A percentile compares a stretch with the other conserved stretches of the same genome.
phyloP scores from a whole-genome alignment of 192 early-diverging fungal genomes.

The Mortierella alpina region DNA sequence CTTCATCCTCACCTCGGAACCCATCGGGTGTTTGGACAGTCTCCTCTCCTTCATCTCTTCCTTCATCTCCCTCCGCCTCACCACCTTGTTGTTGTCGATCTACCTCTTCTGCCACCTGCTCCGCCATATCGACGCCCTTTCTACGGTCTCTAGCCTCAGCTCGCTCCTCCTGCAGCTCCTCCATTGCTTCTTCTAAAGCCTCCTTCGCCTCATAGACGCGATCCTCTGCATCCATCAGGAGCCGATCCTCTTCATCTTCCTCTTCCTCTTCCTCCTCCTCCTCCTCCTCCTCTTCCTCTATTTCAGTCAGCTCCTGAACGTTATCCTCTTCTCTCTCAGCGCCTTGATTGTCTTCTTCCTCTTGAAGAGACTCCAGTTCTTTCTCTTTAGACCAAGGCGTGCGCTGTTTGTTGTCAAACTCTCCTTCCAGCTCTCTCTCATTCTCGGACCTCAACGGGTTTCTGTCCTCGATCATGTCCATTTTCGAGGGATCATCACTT shows the following conservation, averaged over 20 bases:
- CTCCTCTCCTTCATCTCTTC: not conserved
- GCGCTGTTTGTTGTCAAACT: too few species aligned
- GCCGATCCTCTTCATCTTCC: not conserved
- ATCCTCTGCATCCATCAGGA: constrained; percentile 2
- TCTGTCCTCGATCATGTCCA: too few species aligned
- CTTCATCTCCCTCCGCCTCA: not conserved
- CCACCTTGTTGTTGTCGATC: not conserved
- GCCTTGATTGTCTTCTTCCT: constrained; percentile 35
- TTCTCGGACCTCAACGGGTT: too few species aligned
- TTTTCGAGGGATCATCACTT: too few species aligned
- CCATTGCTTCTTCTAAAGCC: constrained; percentile 6
- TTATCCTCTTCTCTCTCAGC: constrained; percentile 6
- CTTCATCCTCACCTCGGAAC: not conserved
- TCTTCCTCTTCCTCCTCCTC: constrained; percentile 8
- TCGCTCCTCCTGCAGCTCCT: constrained; percentile 1
- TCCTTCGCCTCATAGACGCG: constrained; percentile 1
- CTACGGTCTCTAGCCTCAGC: not conserved
- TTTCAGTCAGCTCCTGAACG: not conserved
- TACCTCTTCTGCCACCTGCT: not conserved
- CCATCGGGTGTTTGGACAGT: not conserved
- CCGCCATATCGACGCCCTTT: not conserved
- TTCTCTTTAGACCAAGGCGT: not conserved
- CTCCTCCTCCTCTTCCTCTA: constrained; percentile 5
- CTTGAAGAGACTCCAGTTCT: constrained; percentile 21
- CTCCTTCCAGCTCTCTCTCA: too few species aligned